These are phyloP conservation scores for Dendrocalamus latiflorus DNA, from an alignment of 202 grass and related monocot genomes.

Conservation along the genomic window DNA sequence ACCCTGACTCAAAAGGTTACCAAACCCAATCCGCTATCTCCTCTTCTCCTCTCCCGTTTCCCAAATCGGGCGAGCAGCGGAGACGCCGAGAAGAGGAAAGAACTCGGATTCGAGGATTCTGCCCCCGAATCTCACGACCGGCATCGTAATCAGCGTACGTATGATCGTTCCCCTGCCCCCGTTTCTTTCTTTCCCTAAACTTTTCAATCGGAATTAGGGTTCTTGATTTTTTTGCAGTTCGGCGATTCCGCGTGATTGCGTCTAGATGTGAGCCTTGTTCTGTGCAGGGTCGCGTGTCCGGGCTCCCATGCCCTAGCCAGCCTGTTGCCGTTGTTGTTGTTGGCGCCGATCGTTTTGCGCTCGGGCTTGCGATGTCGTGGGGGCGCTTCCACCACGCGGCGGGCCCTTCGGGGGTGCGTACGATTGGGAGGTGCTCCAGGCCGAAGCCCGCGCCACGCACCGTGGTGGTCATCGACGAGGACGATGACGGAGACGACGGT, in stretches of 20 bases:
- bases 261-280: background rate
- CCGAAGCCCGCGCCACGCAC: background rate
- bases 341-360: background rate
- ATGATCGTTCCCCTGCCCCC: background rate
- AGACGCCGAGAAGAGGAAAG: background rate
- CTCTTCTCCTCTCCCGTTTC: background rate
- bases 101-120: background rate
- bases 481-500: background rate
- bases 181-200: background rate
- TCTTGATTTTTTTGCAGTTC: background rate
- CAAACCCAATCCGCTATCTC: background rate
- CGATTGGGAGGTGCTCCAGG: slow-evolving; percentile 11
- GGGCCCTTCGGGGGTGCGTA: background rate
- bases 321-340: background rate
- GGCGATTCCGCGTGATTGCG: background rate
- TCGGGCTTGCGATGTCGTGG: slow-evolving; percentile 31
- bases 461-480: slow-evolving; percentile 59
- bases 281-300: background rate
- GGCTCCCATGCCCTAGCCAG: slow-evolving; percentile 9
- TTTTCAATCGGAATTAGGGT: background rate
- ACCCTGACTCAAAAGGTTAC: background rate
- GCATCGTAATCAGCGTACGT: background rate
- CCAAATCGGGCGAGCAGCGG: no score
- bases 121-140: background rate
- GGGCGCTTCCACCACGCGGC: background rate